Percentiles rank a stretch among this genome's conserved stretches.
phyloP scores from a whole-genome alignment of 768 basidiomycete genomes.

The Lanmaoa pseudosensibilis region DNA sequence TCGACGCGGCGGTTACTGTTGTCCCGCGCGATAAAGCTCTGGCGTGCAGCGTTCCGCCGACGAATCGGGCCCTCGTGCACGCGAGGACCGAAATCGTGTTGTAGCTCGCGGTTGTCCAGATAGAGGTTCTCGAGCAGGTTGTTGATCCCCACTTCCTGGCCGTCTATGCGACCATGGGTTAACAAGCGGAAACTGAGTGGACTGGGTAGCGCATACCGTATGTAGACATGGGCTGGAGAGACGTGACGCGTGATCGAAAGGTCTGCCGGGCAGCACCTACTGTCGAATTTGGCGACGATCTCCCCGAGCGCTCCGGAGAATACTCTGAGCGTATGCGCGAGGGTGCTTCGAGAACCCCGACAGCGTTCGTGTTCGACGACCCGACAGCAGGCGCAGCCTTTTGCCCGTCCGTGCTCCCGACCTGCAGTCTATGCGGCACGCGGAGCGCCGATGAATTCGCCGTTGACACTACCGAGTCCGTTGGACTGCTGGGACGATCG shows the following conservation, averaged over 20 bases:
- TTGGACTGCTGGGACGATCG: constrained; percentile 74
- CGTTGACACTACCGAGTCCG: constrained; percentile 77
- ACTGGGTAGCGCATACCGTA: constrained; percentile 51
- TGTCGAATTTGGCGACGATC: constrained; percentile 72
- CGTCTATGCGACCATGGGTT: constrained; percentile 53
- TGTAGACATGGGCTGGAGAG: constrained; percentile 62
- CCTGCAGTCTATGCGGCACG: constrained; percentile 60
- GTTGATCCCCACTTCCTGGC: constrained; percentile 86
- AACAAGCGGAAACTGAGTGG: neutral
- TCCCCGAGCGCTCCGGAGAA: constrained; percentile 71
- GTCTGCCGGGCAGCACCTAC: constrained; percentile 53
- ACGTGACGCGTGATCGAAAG: constrained; percentile 48
- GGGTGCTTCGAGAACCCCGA: constrained; percentile 79
- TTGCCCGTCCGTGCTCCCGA: constrained; percentile 71
- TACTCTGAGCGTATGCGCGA: constrained; percentile 63
- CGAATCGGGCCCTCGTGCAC: constrained; percentile 81
- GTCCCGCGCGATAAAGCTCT: constrained; percentile 68
- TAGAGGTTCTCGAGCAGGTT: constrained; percentile 89
- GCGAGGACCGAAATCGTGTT: constrained; percentile 89
- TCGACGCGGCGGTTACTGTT: constrained; percentile 60
- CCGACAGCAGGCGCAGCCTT: constrained; percentile 91
- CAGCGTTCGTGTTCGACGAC: constrained; percentile 79
- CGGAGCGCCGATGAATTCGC: constrained; percentile 63
- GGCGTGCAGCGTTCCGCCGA: constrained; percentile 69
- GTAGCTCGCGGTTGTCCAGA: constrained; percentile 81